Conservation (phyloP, 2,329 filamentous ascomycete species). For the Microcyclospora tardicrescens region DNA sequence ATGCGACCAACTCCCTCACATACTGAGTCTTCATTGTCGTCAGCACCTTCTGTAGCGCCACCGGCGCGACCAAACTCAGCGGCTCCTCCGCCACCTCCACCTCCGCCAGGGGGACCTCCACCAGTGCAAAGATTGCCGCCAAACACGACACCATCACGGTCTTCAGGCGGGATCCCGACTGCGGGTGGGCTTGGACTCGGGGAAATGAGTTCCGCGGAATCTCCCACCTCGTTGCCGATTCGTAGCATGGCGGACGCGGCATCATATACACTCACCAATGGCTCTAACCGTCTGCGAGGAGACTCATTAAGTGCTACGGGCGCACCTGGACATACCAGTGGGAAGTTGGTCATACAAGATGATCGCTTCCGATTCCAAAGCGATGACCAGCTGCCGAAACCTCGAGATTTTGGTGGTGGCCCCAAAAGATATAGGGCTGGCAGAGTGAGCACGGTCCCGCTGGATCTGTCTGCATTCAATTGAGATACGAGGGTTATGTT, state of each 20-base stretch:
- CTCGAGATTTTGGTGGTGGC: conserved; percentile 64
- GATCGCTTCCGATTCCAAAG: conserved; percentile 75
- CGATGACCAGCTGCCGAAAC: conserved; percentile 71
- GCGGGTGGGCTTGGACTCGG: conserved; percentile 15
- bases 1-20: too few species aligned
- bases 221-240: conserved; percentile 3
- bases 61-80: conserved; percentile 20
- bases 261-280: conserved; percentile 28
- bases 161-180: conserved; percentile 14
- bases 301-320: conserved; percentile 9
- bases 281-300: conserved; percentile 12
- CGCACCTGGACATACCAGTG: conserved; percentile 6
- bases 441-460: conserved; percentile 81
- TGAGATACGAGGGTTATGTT: too few species aligned
- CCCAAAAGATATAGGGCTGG: conserved; percentile 76
- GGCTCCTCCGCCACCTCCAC: conserved; percentile 21
- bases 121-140: conserved; percentile 1
- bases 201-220: neutral
- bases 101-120: conserved; percentile 4
- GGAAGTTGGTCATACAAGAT: conserved; percentile 37
- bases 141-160: conserved; percentile 1
- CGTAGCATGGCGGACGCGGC: conserved; percentile 14
- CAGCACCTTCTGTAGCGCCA: neutral
- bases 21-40: too few species aligned
- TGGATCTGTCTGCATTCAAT: conserved; percentile 49